A percentile compares a stretch with the other conserved stretches of the same genome.
Conservation (phyloP, 2,329 filamentous ascomycete genomes). For the Blastomyces parvus region DNA sequence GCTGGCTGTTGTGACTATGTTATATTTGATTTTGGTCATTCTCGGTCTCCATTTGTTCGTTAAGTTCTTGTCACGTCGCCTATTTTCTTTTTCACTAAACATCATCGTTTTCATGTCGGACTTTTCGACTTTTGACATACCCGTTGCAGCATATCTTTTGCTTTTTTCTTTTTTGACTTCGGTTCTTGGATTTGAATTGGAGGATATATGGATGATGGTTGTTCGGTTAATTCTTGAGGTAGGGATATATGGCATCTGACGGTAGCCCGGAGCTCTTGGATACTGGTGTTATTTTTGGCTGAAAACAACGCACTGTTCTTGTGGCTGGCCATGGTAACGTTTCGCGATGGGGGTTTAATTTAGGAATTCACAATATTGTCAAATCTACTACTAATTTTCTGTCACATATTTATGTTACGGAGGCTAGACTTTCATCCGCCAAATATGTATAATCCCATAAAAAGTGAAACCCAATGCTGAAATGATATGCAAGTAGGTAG, state of each 20-base stretch:
- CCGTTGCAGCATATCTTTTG: neutral
- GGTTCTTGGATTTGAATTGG: neutral
- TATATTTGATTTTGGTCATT: neutral
- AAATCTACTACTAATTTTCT: neutral
- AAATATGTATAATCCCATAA: neutral
- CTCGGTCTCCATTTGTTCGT: neutral
- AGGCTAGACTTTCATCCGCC: neutral
- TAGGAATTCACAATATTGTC: too few species aligned
- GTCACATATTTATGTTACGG: neutral
- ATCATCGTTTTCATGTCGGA: neutral
- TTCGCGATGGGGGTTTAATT: neutral
- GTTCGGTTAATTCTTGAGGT: neutral
- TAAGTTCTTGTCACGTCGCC: neutral
- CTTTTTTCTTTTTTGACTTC: neutral
- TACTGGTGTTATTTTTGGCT: neutral
- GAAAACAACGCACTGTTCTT: neutral
- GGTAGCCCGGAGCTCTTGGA: neutral
- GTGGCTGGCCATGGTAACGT: neutral
- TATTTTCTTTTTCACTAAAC: neutral
- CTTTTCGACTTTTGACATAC: neutral
- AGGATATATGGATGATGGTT: neutral
- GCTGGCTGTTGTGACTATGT: neutral
- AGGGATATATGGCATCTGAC: neutral
- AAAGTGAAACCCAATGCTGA: neutral
- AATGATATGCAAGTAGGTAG: neutral